Evolutionary conservation across 2,329 filamentous ascomycete genomes (phyloP), one percentile per base, ranked within the genome.

Genomic region (Talaromyces sp.): DNA sequence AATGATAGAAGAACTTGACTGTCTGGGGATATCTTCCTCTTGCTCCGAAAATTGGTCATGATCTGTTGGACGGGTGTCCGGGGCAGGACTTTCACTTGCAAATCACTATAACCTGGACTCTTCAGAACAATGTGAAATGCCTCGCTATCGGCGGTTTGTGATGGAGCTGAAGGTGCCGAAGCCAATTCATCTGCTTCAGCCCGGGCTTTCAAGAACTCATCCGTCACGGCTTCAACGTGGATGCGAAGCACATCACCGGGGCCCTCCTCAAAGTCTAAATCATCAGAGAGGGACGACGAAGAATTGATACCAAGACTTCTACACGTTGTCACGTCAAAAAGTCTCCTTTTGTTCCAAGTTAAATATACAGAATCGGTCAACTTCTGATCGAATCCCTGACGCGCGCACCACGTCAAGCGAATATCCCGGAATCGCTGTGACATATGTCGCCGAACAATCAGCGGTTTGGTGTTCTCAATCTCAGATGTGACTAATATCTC

Each of bases 291-390:
- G 43, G 35, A 77, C 72, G 1, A 72, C 70, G 62, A 82, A 79
- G 3, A 71, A 33, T 79, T 78, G 54, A 95, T 84, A 7, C 88
- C 88, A 7, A 96, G 79, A 57, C 85, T 88, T 62, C 83, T 82
- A 65, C 91, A 88, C 1, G 89, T 93, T 5, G 90, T 91, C n/a
- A 85, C 84, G 68, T 90, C 87, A 73, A 90, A 97, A 3, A 97
- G 78, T 66, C 87, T 86, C 65, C 86, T 86, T 31, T 86, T 84
- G 68, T 88, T 88, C 89, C 91, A 97, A 0, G 91, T 95, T 63
- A 98, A 83, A 70, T 95, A 90, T 19, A 96, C 80, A 0, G 82
- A 79, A 4, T 83, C 78, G 2, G 82, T 77, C 27, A 83, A 74
- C 2, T 84, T 79, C 2, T 79, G 76, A 1, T 80, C 76, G 56